phyloP scores from a whole-genome alignment of 164 flowering plant genomes.

The Chimonanthus praecox region DNA sequence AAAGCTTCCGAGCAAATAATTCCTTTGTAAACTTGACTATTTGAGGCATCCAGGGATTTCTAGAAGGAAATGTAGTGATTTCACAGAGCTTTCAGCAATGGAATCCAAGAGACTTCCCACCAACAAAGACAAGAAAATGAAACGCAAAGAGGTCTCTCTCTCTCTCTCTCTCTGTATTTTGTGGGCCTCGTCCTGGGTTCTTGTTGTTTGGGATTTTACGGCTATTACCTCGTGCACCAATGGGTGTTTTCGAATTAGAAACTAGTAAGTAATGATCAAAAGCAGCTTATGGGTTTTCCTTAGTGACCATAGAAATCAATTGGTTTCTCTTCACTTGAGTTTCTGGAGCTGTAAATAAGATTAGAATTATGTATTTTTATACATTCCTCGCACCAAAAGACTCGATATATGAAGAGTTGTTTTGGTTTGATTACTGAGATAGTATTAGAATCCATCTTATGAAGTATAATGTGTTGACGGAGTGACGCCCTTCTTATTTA shows the following conservation, averaged over 20 bases:
- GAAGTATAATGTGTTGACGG: neutral
- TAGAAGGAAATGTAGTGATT: neutral
- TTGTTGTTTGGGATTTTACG: neutral
- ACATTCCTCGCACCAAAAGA: neutral
- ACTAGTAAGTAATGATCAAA: neutral
- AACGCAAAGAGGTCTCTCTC: constrained; percentile 6
- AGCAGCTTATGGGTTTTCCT: neutral
- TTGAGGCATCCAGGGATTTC: neutral
- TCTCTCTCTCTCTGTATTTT: neutral
- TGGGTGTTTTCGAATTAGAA: neutral
- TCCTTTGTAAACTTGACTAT: too few species aligned
- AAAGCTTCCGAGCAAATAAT: too few species aligned
- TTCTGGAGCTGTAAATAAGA: neutral
- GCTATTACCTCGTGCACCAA: neutral
- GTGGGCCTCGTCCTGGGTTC: neutral
- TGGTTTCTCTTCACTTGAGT: neutral
- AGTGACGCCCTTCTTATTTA: neutral
- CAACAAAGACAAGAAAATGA: constrained; percentile 13
- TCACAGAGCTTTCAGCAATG: constrained; percentile 3
- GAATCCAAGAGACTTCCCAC: constrained; percentile 3
- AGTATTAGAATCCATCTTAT: too few species aligned
- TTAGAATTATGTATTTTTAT: too few species aligned
- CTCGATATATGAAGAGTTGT: neutral
- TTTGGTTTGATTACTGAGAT: neutral
- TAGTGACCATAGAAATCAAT: neutral